Percentiles rank a stretch among this genome's conserved stretches.
Evolutionary conservation across 2,329 filamentous ascomycete genomes (phyloP).

Genomic region (Pyricularia grisea): DNA sequence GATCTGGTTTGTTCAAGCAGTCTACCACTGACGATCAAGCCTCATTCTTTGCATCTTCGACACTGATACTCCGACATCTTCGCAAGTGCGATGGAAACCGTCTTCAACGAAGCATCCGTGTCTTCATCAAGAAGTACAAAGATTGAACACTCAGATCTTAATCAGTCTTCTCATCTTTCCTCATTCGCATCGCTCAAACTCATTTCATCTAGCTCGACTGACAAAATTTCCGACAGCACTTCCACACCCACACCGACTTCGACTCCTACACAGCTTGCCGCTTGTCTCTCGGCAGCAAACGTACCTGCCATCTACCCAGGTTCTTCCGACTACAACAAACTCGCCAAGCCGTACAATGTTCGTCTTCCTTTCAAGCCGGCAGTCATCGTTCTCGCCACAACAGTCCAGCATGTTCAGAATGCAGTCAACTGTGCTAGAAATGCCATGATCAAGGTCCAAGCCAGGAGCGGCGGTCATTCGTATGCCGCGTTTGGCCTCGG

Average conservation of each 20-base stretch:
- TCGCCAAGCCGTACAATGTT: constrained; percentile 5
- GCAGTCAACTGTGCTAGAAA: constrained; percentile 34
- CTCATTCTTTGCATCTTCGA: background rate
- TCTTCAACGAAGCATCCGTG: background rate
- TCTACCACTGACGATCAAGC: background rate
- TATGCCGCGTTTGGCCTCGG: constrained; percentile 39
- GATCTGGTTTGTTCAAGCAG: background rate
- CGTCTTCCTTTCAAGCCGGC: constrained; percentile 18
- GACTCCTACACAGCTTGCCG: background rate
- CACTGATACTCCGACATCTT: background rate
- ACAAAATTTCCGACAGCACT: background rate
- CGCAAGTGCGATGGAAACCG: background rate
- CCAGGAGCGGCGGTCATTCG: constrained; percentile 40
- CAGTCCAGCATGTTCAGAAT: constrained; percentile 31
- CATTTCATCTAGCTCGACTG: background rate
- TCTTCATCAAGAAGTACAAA: background rate
- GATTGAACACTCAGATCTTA: background rate
- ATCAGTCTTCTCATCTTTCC: background rate
- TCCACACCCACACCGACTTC: background rate
- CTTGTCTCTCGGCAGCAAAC: constrained; percentile 1
- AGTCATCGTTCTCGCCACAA: constrained; percentile 32
- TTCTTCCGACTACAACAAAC: constrained; percentile 2
- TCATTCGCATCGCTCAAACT: background rate
- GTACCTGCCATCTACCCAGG: background rate
- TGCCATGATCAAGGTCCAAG: constrained; percentile 33